Conservation (phyloP, 1,284 basidiomycete species). For the Agaricales sp. region DNA sequence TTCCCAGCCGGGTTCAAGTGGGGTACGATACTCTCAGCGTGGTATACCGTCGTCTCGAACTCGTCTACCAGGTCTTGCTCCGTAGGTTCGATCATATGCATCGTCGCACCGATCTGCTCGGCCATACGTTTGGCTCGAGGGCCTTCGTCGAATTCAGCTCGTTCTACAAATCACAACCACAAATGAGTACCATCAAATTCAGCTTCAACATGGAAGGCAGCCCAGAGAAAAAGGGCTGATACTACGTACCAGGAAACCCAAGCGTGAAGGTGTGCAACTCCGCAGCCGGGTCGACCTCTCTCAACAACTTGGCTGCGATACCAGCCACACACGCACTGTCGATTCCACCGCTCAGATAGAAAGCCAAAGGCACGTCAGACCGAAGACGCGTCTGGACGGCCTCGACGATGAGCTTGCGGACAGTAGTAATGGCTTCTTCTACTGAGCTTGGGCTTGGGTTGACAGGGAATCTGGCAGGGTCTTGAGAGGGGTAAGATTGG, state of each 20-base stretch:
- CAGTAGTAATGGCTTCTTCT: slow-evolving; percentile 1
- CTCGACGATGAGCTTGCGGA: neutral
- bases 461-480: neutral
- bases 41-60: slow-evolving; percentile 10
- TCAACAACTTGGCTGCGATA: slow-evolving; percentile 1
- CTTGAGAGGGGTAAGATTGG: slow-evolving; percentile 1
- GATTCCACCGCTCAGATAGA: slow-evolving; percentile 7
- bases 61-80: slow-evolving; percentile 7
- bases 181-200: neutral
- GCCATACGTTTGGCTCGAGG: slow-evolving; percentile 11
- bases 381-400: slow-evolving; percentile 4
- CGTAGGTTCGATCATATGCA: slow-evolving; percentile 6
- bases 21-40: slow-evolving; percentile 7
- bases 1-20: slow-evolving; percentile 10
- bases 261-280: neutral
- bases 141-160: slow-evolving; percentile 8
- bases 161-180: no score
- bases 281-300: neutral
- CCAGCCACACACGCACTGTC: slow-evolving; percentile 6
- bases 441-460: neutral
- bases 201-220: neutral
- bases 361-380: slow-evolving; percentile 5
- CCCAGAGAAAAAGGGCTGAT: neutral
- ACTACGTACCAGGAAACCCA: neutral
- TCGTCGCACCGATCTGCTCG: slow-evolving; percentile 5